Conservation (phyloP, 2,329 filamentous ascomycete species). For the Ophiostoma novo-ulmi region DNA sequence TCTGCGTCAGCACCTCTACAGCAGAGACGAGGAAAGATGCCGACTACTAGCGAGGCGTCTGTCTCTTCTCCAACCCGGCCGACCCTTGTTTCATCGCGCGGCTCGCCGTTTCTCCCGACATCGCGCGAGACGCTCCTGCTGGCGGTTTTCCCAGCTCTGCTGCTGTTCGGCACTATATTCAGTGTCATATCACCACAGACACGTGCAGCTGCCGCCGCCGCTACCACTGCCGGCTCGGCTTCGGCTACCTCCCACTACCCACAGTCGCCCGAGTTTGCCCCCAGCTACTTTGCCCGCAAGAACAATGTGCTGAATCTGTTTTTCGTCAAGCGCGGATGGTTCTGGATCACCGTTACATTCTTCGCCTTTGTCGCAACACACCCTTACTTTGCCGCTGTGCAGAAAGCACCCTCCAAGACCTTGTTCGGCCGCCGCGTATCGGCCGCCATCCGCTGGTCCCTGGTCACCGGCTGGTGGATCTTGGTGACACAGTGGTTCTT, state of each 20-base stretch:
- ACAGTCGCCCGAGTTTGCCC: conserved; percentile 44
- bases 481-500: conserved; percentile 96
- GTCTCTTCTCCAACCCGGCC: not conserved
- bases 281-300: conserved; percentile 90
- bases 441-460: conserved; percentile 61
- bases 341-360: conserved; percentile 78
- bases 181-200: conserved; percentile 69
- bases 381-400: conserved; percentile 42
- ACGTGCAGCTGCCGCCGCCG: conserved; percentile 60
- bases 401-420: conserved; percentile 21
- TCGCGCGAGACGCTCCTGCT: conserved; percentile 61
- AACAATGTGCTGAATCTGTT: conserved; percentile 85
- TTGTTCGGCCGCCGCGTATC: conserved; percentile 35
- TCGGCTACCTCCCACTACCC: conserved; percentile 35
- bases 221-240: conserved; percentile 28
- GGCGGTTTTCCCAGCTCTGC: conserved; percentile 66
- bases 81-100: conserved; percentile 4
- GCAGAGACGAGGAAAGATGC: not conserved
- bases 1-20: not conserved
- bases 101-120: conserved; percentile 56
- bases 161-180: conserved; percentile 78
- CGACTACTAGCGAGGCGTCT: not conserved
- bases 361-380: conserved; percentile 64
- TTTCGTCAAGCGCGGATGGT: conserved; percentile 95
- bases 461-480: conserved; percentile 75